These are phyloP conservation scores for Calonectria pseudoreteaudii DNA, from an alignment of 2,329 filamentous ascomycete genomes.

Conservation along the genomic window DNA sequence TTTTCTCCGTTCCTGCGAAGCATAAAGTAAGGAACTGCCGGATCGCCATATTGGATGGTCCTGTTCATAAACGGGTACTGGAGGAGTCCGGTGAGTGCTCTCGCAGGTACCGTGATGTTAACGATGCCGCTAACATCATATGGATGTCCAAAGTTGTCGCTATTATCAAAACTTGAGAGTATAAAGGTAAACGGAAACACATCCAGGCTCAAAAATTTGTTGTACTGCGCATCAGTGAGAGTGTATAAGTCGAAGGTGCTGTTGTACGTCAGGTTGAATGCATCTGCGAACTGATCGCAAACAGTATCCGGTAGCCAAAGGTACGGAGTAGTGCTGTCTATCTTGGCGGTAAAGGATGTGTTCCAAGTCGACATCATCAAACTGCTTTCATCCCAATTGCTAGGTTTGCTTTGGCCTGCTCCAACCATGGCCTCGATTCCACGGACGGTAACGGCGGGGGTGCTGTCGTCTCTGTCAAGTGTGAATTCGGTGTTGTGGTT, in stretches of 20 bases:
- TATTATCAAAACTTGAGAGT: constrained; percentile 67
- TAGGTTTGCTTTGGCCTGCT: constrained; percentile 42
- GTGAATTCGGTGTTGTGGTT: constrained; percentile 71
- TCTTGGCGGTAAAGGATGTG: constrained; percentile 62
- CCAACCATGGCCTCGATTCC: constrained; percentile 60
- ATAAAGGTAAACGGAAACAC: constrained; percentile 68
- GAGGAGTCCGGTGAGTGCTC: constrained; percentile 63
- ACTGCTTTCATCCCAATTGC: constrained; percentile 54
- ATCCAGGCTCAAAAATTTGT: constrained; percentile 55
- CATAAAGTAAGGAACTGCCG: constrained; percentile 72
- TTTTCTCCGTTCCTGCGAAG: constrained; percentile 67
- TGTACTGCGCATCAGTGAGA: constrained; percentile 68
- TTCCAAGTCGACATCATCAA: constrained; percentile 57
- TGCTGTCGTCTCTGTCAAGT: constrained; percentile 64
- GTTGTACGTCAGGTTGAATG: constrained; percentile 75
- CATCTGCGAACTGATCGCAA: constrained; percentile 73
- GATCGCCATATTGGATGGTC: constrained; percentile 56
- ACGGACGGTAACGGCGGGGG: constrained; percentile 71
- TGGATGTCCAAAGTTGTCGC: constrained; percentile 63
- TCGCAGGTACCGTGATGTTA: constrained; percentile 66
- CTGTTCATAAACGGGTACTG: constrained; percentile 61
- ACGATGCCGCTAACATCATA: constrained; percentile 62
- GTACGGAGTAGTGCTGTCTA: constrained; percentile 74
- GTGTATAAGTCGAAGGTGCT: constrained; percentile 73
- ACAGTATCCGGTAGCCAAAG: constrained; percentile 71